A percentile compares a stretch with the other conserved stretches of the same genome.
Evolutionary conservation across 345 rosid genomes (phyloP).

Genomic region (Eucalyptus pumila): DNA sequence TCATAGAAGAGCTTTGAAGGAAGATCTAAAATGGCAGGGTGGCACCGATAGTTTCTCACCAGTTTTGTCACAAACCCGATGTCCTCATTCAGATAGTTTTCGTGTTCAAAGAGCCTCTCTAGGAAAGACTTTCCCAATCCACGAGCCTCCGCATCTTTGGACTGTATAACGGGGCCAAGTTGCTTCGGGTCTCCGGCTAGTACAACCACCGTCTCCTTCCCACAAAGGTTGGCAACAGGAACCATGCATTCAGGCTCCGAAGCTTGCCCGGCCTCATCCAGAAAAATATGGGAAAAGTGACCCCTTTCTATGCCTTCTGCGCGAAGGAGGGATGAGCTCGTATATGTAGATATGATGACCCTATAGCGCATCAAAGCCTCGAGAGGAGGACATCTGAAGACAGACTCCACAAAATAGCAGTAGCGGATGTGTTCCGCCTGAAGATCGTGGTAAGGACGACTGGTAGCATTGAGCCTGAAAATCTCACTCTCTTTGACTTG

Average conservation of each 20-base stretch:
- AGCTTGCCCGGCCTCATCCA: constrained; percentile 74
- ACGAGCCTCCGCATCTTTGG: constrained; percentile 22
- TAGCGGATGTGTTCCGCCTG: constrained; percentile 14
- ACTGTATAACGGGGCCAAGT: constrained; percentile 46
- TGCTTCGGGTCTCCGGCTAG: constrained; percentile 67
- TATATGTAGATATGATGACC: constrained; percentile 40
- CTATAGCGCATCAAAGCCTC: constrained; percentile 20
- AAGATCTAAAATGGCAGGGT: constrained; percentile 42
- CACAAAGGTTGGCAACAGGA: constrained; percentile 28
- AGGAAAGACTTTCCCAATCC: constrained; percentile 47
- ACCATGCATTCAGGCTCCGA: constrained; percentile 68
- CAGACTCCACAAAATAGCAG: constrained; percentile 20
- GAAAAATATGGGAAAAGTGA: constrained; percentile 58
- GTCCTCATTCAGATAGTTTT: constrained; percentile 16
- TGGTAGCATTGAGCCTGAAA: constrained; percentile 44
- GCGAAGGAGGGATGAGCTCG: constrained; percentile 31
- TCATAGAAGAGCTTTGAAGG: constrained; percentile 47
- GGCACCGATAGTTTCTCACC: constrained; percentile 42
- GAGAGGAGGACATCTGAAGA: constrained; percentile 41
- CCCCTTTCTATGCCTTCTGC: constrained; percentile 18
- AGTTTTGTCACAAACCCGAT: constrained; percentile 33
- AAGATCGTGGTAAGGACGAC: constrained; percentile 39
- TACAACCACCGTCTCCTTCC: constrained; percentile 35
- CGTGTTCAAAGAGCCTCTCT: constrained; percentile 43
- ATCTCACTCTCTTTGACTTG: constrained; percentile 28